Base-by-base conservation (phyloP, 208 protist species). In the Trypanosomatidae sp. region DNA sequence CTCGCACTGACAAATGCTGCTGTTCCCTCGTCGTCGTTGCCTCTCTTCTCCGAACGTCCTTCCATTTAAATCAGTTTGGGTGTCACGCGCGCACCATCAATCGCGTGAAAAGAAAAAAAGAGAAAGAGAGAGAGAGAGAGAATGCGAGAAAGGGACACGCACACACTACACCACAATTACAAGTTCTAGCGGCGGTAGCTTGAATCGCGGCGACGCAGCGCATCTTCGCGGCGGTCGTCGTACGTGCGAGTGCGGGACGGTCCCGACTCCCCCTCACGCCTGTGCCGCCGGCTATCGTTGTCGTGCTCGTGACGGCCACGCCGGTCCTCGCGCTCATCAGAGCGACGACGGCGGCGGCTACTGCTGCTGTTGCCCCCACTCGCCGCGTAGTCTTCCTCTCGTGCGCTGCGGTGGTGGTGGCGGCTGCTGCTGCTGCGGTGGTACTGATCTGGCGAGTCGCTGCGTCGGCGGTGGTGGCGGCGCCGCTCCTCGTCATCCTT, bases 221-320 rank as follows among this genome's bases (percentile, higher is more conserved):
- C 87, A 44, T 91, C 87, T 46, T 88, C 84, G 33, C 78, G 83
- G 55, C 87, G 76, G 56, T 91, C 87, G 56, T 88, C 81, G 67
- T 89, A 89, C 17, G 56, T 65, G 47, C 55, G 79, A 62, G 43
- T 68, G 44, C 66, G 79, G 2, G 69, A 68, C 39, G 55, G 25
- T 3, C 64, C 33, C 17, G 30, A 43, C n/a, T 47, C 66, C 12
- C 19, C 46, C 8, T 79, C 79, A 10, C 79, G 69, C n/a, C 67
- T 69, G 44, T 62, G 44, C 8, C 74, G 71, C 5, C 69, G 49
- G 15, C 69, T 70, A 28, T 41, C 60, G 39, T 79, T 59, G 10
- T 79, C 74, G n/a, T 50, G 50, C 12, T 53, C 65, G 71, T 64
- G 56, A 2, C 64, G 41, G 15, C 43, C 53, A 0, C 44, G 43